Base-by-base conservation (phyloP, 139 green algal genomes). In the Pseudopediastrum boryanum region DNA sequence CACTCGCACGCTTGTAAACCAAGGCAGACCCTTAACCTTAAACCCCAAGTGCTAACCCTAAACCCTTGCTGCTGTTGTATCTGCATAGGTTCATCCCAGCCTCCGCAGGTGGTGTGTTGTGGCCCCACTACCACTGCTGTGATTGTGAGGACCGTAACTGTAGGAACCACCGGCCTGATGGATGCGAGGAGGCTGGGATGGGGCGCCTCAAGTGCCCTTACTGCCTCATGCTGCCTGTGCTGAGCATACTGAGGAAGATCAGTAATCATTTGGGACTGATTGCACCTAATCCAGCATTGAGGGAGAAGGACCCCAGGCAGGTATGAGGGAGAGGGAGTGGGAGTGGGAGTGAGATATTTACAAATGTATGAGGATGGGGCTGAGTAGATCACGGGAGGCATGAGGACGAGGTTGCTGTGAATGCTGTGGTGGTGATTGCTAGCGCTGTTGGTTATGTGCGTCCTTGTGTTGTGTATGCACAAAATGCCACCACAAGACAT, bases 201-300 rank as follows among this genome's bases (percentile, higher is more conserved):
- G 56, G 10, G 23, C 16, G n/a, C 56, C 13, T 38, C 56, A 23
- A 56, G 4, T 96, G 92, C 81, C 92, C 92, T 54, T 74, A 82
- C 41, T 96, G 92, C 82, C 29, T 96, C 19, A 39, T 84, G 2
- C 56, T 93, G 39, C 88, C 92, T 16, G 79, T 78, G 29, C 67
- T 94, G 5, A 72, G 13, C 23, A 75, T 94, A 25, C 81, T 94
- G 79, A 67, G 71, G 16, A 93, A 94, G 64, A 83, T 96, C 35
- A 78, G 77, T 75, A 96, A 96, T 72, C 92, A 96, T 71, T 77
- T 96, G 59, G 86, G 95, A 33, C 85, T 96, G 23, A 23, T 96
- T 8, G 90, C 93, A 64, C 71, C 71, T 41, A 13, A 78, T 54
- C 52, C 51, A n/a, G 41, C n/a, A 27, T 38, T 78, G 52, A 23